Evolutionary conservation across 164 flowering plant genomes (phyloP), one percentile per base, ranked within the genome.

Genomic region (Aristolochia contorta): DNA sequence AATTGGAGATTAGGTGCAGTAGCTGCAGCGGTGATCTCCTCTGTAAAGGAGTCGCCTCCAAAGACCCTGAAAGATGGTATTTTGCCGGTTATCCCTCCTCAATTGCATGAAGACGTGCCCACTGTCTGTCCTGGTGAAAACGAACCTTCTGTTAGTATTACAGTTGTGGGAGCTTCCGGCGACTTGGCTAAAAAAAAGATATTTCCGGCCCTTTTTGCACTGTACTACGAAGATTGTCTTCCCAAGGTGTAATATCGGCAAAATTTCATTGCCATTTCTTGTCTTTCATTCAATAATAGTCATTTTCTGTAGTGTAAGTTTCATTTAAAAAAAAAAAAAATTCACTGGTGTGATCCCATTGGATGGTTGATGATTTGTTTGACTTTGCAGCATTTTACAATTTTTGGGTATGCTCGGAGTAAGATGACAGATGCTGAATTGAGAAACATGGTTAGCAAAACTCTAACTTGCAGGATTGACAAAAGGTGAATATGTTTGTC

Each of bases 161-260:
- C 91, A 46, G 90, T 91, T 33, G 93, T 91, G 70, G 97, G 97
- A 52, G 97, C 97, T 6, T 91, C 97, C 37, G 97, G 97, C n/a
- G 97, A 91, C 74, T 90, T 91, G 71, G 97, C 97, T 43, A 88
- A 82, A 79, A 91, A 91, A n/a, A n/a, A n/a, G 79, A 91, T 88
- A 54, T 88, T 88, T 69, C 97, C n/a, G 51, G 97, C 97, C 18
- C 90, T 88, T 66, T 91, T 91, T 59, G 97, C 94, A 5, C 90
- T 91, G 57, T 86, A 73, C 65, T 88, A 88, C 47, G 96, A 88
- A 69, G 94, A 57, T 66, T 84, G 84, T 62, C 82, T 91, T 8
- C 92, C 96, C 37, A 61, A 87, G 87, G 96, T 87, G 61, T 60
- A 61, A 7, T 56, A 20, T 52, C 15, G 3, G 27, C n/a, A 58